Evolutionary conservation across 225 moss, liverwort and hornwort genomes (phyloP), one percentile per base, ranked within the genome.

Genomic region (Physcomitrium patens): DNA sequence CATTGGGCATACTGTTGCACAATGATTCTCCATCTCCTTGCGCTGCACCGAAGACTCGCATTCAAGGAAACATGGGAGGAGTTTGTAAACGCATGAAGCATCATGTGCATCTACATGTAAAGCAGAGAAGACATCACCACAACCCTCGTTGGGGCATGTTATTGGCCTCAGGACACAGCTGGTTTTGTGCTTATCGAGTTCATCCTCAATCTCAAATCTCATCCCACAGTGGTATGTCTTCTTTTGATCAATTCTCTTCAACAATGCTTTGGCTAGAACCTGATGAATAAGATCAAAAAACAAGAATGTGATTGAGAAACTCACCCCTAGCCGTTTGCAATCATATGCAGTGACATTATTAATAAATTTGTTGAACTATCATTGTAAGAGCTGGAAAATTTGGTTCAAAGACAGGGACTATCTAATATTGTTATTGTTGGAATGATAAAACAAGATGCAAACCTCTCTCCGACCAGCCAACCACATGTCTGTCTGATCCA

Each of bases 1-100:
- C 85, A 87, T 87, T 44, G 89, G 85, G 73, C 89, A 90, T 68
- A 87, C 80, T 46, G 89, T 90, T 60, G 84, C 77, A 74, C 87
- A 84, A 56, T 90, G 89, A 10, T 72, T 75, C 62, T 77, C 68
- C 89, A 90, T 90, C 55, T 90, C 82, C 27, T 80, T 70, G 20
- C 89, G 82, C 60, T 28, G 80, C 78, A 90, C 89, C 68, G 84
- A 80, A 55, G 82, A 70, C 74, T 83, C 83, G 78, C 89, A 90
- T 17, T 86, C 79, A 44, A 85, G 85, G 59, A 83, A 75, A 70
- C 89, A 90, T 7, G 82, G 78, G 31, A 90, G 85, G 45, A 81
- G 84, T 78, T 90, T 87, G 79, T 78, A 87, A 68, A 24, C 71
- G 55, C 89, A 90, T 50, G 85, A 82, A 47, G 78, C 85, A 81